Evolutionary conservation across 202 grass and related monocot genomes (phyloP).

Genomic region (Hordeum pubiflorum): DNA sequence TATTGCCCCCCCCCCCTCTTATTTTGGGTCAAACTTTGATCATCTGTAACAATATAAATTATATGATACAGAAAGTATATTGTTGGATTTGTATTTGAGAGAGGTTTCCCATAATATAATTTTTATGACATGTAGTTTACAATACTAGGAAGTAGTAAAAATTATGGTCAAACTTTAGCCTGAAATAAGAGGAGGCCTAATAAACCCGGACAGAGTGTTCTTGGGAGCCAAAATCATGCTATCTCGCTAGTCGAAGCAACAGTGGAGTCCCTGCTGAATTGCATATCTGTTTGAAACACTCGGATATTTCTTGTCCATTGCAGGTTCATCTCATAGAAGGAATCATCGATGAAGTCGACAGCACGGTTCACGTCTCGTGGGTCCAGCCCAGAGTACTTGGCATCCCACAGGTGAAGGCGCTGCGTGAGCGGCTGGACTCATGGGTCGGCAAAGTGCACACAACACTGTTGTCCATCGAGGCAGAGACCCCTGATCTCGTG

Average conservation of each 20-base stretch:
- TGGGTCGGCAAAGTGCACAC: slow-evolving; percentile 89
- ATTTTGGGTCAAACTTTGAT: too few relatives aligned
- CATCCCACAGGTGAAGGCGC: slow-evolving; percentile 73
- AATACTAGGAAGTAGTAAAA: too few relatives aligned
- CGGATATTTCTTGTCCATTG: background rate
- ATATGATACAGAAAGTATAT: too few relatives aligned
- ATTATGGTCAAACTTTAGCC: too few relatives aligned
- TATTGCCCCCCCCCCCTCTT: too few relatives aligned
- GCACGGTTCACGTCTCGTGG: slow-evolving; percentile 84
- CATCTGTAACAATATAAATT: too few relatives aligned
- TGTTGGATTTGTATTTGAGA: too few relatives aligned
- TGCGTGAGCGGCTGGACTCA: slow-evolving; percentile 60
- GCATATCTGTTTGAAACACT: background rate
- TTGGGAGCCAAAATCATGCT: background rate
- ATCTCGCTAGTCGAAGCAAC: background rate
- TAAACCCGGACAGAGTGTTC: background rate
- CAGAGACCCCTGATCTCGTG: slow-evolving; percentile 87
- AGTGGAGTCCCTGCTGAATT: background rate
- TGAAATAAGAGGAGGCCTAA: too few relatives aligned
- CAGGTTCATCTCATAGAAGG: slow-evolving; percentile 99
- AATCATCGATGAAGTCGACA: slow-evolving; percentile 91
- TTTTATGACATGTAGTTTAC: too few relatives aligned
- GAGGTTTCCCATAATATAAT: too few relatives aligned
- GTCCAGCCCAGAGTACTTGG: slow-evolving; percentile 92
- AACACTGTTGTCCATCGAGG: slow-evolving; percentile 76